Percentiles rank a stretch among this genome's conserved stretches.
Conservation (phyloP, 352 stramenopile species). For the Sclerospora graminicola region DNA sequence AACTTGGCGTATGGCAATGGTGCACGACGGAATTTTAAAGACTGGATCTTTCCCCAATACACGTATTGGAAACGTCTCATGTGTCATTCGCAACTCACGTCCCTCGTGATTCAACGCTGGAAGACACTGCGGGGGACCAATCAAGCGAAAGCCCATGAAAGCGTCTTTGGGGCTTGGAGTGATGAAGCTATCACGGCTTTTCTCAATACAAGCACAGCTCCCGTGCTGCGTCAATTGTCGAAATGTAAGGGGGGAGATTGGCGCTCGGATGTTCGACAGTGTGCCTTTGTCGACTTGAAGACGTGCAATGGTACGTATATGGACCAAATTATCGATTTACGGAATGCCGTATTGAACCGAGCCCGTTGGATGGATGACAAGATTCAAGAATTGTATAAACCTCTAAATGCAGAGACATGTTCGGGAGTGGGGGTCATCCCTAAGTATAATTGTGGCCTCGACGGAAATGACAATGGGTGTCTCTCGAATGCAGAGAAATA, state of each 20-base stretch:
- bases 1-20: conserved; percentile 75
- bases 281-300: conserved; percentile 36
- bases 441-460: conserved; percentile 55
- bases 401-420: conserved; percentile 39
- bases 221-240: too few species aligned
- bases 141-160: too few species aligned
- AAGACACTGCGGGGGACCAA: too few species aligned
- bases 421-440: conserved; percentile 49
- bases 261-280: conserved; percentile 38
- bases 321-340: conserved; percentile 35
- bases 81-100: too few species aligned
- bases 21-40: conserved; percentile 35
- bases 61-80: conserved; percentile 76
- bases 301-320: conserved; percentile 54
- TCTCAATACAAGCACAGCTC: too few species aligned
- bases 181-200: too few species aligned
- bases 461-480: conserved; percentile 53
- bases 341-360: conserved; percentile 32
- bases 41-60: conserved; percentile 71
- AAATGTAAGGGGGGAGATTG: too few species aligned
- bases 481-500: conserved; percentile 44
- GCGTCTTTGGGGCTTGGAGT: too few species aligned
- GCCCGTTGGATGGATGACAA: conserved; percentile 65
- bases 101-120: too few species aligned
- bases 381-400: conserved; percentile 60